Evolutionary conservation across 352 stramenopile species (phyloP), one percentile per base, ranked within the genome.

Genomic region (Phytophthora pinifolia): DNA sequence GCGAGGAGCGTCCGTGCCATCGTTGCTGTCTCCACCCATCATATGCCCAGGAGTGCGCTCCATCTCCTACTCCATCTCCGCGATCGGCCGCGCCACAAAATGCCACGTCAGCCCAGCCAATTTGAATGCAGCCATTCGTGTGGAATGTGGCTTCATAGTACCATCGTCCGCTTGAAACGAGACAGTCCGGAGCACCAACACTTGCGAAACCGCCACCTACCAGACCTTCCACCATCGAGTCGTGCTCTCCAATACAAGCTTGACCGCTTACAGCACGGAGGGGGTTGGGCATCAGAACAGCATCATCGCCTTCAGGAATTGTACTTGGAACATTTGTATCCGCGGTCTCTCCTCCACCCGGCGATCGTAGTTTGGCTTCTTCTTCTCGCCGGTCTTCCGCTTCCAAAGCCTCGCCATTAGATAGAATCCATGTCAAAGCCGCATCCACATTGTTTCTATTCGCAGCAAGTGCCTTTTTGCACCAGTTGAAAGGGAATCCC

Each of bases 121-220:
- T 96, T 64, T 98, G 93, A 61, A 98, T 97, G 51, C 94, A 94
- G 37, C 92, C 92, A 31, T 95, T 96, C 0, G 89, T 96, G 45
- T 90, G 71, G 14, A 98, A 57, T n/a, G 78, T 89, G n/a, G 93
- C 93, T 79, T 98, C 90, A 58, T 95, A 97, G 59, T 96, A 96
- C 88, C 88, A 97, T 35, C 81, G 64, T 3, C 89, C 87, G 34
- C 38, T 81, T 6, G 74, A 86, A 22, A 94, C 80, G 12, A 92
- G 70, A 43, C 82, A 94, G 50, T 92, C 85, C 9, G 82, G 83
- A 5, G 83, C 85, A 29, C 81, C 84, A 48, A 96, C 83, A 49
- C 80, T 92, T 10, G 83, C 81, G 70, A 96, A 96, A 2, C 83
- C 85, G 17, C 83, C 87, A 46, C 85, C 83, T 36, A 92, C 78